Evolutionary conservation across 495 filamentous ascomycete genomes (phyloP).

Genomic region (Pyrenula aspistea): DNA sequence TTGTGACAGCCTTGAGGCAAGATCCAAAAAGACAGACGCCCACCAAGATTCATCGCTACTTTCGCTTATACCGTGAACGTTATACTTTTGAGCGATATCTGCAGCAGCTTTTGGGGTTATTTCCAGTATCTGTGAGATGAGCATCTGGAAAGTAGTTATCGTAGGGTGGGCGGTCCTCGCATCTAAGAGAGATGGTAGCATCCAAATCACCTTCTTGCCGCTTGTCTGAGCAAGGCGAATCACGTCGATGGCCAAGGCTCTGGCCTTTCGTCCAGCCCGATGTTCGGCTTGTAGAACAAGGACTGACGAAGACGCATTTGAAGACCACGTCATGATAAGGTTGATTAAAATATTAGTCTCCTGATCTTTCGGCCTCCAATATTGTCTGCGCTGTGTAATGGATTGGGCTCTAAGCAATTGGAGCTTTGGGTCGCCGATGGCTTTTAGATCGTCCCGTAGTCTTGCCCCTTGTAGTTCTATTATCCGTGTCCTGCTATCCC

Average conservation of each 20-base stretch:
- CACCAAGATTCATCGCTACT: not conserved
- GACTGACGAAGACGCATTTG: not conserved
- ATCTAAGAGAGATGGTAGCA: not conserved
- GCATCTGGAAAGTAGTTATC: not conserved
- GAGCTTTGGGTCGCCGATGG: not conserved
- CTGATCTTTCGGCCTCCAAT: not conserved
- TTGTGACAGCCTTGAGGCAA: not conserved
- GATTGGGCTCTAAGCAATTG: not conserved
- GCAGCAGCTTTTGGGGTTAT: not conserved
- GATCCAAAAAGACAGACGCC: not conserved
- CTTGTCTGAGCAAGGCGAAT: not conserved
- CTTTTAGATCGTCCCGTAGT: not conserved
- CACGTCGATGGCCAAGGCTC: not conserved
- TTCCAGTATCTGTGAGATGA: not conserved
- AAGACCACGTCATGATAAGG: not conserved
- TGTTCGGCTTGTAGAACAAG: not conserved
- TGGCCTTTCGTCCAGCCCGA: not conserved
- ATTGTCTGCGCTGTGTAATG: not conserved
- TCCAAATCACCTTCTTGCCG: not conserved
- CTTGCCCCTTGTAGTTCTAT: not conserved
- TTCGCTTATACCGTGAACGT: not conserved
- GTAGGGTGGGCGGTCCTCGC: not conserved
- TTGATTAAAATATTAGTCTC: not conserved
- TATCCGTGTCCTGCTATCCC: not conserved
- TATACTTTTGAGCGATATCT: not conserved